Conservation (phyloP, 2,329 filamentous ascomycete genomes). For the Trichoderma pleuroti region DNA sequence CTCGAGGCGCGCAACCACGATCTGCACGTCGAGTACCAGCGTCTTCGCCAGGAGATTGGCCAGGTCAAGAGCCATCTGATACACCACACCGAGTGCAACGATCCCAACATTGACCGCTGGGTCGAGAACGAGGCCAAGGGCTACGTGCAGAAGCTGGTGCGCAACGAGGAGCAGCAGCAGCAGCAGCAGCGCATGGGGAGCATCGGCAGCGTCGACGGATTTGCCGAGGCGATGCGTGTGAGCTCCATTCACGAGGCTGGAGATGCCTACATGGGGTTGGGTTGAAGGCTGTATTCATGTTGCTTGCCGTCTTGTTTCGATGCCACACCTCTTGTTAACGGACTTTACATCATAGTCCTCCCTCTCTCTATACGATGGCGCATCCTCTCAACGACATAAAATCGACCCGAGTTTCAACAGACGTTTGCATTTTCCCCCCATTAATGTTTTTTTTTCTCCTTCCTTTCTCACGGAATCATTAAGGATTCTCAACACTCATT, state of each 20-base stretch:
- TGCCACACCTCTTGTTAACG: background rate
- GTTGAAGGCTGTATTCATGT: background rate
- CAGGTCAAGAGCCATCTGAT: conserved; percentile 50
- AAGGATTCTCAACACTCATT: background rate
- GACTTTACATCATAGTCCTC: background rate
- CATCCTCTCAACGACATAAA: background rate
- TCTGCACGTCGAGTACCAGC: conserved; percentile 43
- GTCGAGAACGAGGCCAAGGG: conserved; percentile 49
- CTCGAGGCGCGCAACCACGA: conserved; percentile 43
- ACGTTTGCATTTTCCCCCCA: background rate
- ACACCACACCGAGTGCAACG: conserved; percentile 51
- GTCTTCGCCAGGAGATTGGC: conserved; percentile 43
- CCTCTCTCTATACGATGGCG: background rate
- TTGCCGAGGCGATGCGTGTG: background rate
- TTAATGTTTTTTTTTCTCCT: background rate
- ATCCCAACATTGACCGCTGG: conserved; percentile 53
- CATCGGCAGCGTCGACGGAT: background rate
- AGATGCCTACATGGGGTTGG: background rate
- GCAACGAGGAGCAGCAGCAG: background rate
- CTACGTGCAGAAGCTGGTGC: conserved; percentile 37
- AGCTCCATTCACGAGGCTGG: background rate
- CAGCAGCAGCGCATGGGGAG: background rate
- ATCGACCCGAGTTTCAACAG: background rate
- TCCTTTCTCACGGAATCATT: background rate
- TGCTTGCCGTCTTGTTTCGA: too few relatives aligned